Base-by-base conservation (phyloP, 208 protist genomes). In the Crithidia sp. region DNA sequence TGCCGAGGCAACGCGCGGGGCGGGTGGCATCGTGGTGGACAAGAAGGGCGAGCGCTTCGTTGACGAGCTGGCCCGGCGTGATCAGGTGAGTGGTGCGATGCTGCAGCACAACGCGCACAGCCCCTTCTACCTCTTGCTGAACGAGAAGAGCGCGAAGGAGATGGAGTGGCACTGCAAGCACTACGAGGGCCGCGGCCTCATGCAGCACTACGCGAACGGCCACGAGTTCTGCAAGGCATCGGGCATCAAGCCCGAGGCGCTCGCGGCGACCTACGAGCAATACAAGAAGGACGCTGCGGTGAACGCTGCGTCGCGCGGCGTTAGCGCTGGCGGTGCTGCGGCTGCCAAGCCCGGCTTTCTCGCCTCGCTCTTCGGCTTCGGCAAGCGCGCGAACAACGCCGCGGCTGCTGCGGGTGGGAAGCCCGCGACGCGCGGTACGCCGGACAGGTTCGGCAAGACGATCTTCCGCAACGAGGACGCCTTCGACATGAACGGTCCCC, bases 1-100 rank as follows among this genome's bases (percentile, higher is more conserved):
- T 44, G 93, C 97, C 12, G 98, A 99, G 84, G 96, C 96, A 28
- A 83, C 98, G 49, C 86, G 98, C 55, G 98, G 95, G 9, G 79
- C 87, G 14, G 98, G 98, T 17, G 98, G 90, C 67, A 81, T 99
- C 28, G 78, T 99, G 45, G 81, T 82, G 37, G 76, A 80, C 68
- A 74, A 75, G 64, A 56, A 71, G 19, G 81, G 81, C 17, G 5
- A 89, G 47, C 84, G 96, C 36, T 99, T 99, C 67, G 89, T 92
- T 37, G 88, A 99, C 81, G 97, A 99, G 86, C 88, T 99, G 6
- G 90, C 69, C 19, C 86, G 78, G 19, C 89, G 98, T 50, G 96
- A 98, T 71, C 83, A 92, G 63, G 95, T 98, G 12, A 95, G 94
- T 68, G 71, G 71, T 19, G 76, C 71, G 16, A 93, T 95, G 81